Evolutionary conservation across 441 rosid genomes (phyloP).

Genomic region (Mallotus repandus): DNA sequence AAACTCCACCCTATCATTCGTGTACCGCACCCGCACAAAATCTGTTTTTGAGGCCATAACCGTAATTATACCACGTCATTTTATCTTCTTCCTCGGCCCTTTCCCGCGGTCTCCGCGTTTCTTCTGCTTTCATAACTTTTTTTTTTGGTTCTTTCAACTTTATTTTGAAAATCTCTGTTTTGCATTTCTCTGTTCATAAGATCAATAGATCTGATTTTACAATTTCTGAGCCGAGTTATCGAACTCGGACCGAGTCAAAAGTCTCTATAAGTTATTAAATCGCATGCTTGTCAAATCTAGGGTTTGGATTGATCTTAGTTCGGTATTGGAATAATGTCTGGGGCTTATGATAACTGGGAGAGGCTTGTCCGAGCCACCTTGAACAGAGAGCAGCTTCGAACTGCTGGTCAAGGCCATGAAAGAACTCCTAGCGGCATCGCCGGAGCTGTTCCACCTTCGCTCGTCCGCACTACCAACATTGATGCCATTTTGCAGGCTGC

Average conservation of each 20-base stretch:
- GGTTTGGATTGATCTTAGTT: slow-evolving; percentile 23
- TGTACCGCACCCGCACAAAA: not conserved
- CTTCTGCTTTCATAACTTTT: not conserved
- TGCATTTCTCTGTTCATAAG: not conserved
- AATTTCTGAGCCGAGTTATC: slow-evolving; percentile 21
- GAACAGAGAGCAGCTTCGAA: slow-evolving; percentile 69
- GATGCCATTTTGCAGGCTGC: slow-evolving; percentile 93
- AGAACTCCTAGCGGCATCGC: slow-evolving; percentile 74
- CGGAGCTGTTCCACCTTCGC: slow-evolving; percentile 90
- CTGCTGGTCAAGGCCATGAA: slow-evolving; percentile 56
- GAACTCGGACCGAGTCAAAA: slow-evolving; percentile 14
- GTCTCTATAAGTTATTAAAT: not conserved
- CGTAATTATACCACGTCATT: not conserved
- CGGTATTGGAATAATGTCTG: slow-evolving; percentile 45
- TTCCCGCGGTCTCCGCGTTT: slow-evolving; percentile 26
- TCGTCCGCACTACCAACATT: slow-evolving; percentile 78
- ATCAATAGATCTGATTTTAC: slow-evolving; percentile 31
- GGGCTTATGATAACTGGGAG: slow-evolving; percentile 77
- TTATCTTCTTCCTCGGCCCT: not conserved
- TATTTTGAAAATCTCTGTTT: not conserved
- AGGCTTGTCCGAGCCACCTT: slow-evolving; percentile 86
- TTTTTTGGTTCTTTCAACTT: not conserved
- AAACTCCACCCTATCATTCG: not conserved
- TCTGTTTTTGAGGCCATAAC: slow-evolving; percentile 7
- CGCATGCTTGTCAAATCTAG: slow-evolving; percentile 27